Conservation (phyloP, 2,329 filamentous ascomycete species). For the Septoria linicola region DNA sequence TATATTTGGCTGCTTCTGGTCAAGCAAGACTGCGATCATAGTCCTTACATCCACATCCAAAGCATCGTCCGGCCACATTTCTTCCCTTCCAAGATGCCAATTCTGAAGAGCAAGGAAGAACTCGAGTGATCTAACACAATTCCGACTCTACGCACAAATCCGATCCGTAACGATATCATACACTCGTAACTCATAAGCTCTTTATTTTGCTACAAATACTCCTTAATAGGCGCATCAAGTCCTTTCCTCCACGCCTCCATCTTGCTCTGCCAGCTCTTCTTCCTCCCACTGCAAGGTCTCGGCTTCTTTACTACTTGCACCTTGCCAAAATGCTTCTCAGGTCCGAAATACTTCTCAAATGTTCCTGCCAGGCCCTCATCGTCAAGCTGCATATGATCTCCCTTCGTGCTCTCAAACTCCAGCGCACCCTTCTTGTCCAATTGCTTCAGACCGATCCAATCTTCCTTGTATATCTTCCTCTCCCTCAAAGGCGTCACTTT, state of each 20-base stretch:
- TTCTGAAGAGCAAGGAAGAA: too few species aligned
- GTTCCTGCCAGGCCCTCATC: constrained; percentile 64
- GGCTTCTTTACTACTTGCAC: not conserved
- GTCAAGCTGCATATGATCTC: constrained; percentile 78
- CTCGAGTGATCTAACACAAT: too few species aligned
- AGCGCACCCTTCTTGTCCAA: constrained; percentile 78
- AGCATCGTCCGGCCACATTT: too few species aligned
- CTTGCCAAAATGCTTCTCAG: constrained; percentile 28
- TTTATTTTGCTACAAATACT: constrained; percentile 15
- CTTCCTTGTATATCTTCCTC: constrained; percentile 74
- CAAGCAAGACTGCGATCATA: too few species aligned
- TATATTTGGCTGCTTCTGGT: too few species aligned
- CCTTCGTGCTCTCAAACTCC: constrained; percentile 69
- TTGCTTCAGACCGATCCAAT: constrained; percentile 83
- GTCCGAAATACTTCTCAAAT: constrained; percentile 67
- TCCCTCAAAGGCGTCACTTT: constrained; percentile 67
- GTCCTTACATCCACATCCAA: too few species aligned
- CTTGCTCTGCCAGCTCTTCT: constrained; percentile 9
- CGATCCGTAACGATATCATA: too few species aligned
- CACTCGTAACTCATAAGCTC: too few species aligned
- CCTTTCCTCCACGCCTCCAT: constrained; percentile 9
- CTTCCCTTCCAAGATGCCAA: too few species aligned
- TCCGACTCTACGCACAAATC: too few species aligned
- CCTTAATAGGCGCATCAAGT: constrained; percentile 11
- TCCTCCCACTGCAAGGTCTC: constrained; percentile 10